Percentiles rank a stretch among this genome's conserved stretches.
Conservation (phyloP, 139 green algal genomes). For the Spirogloea muscicola region DNA sequence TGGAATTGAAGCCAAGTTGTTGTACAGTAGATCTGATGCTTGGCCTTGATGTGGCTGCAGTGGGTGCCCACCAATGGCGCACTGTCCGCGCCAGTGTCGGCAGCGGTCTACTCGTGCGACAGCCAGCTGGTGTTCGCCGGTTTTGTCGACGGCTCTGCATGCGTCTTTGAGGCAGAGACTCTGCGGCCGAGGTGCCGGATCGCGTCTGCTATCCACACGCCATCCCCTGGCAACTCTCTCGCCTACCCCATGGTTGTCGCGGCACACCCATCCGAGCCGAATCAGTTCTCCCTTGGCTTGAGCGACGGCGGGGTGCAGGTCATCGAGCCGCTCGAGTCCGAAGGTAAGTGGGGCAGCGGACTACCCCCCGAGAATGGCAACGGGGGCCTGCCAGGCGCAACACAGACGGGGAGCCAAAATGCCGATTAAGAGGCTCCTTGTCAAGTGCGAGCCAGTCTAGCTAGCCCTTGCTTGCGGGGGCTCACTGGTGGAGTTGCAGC, state of each 20-base stretch:
- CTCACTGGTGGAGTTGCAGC: too few species aligned
- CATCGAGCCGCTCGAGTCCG: constrained; percentile 23
- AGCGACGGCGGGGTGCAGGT: constrained; percentile 41
- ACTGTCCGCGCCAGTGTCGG: constrained; percentile 37
- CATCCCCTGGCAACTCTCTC: not conserved
- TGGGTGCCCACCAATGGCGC: constrained; percentile 18
- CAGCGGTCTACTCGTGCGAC: constrained; percentile 39
- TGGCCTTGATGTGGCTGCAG: constrained; percentile 6
- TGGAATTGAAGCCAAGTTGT: constrained; percentile 6
- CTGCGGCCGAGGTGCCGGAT: constrained; percentile 28
- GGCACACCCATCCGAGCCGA: constrained; percentile 25
- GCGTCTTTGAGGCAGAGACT: constrained; percentile 39
- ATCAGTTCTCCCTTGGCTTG: constrained; percentile 43
- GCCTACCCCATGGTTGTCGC: constrained; percentile 36
- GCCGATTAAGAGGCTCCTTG: too few species aligned
- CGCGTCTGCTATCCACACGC: constrained; percentile 15
- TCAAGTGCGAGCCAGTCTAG: too few species aligned
- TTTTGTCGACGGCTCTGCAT: constrained; percentile 23
- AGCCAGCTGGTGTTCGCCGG: constrained; percentile 35
- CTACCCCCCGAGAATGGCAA: constrained; percentile 15
- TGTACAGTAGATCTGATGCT: not conserved
- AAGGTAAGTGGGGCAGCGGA: constrained; percentile 36
- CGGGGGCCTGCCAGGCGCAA: too few species aligned
- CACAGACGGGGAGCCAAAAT: too few species aligned
- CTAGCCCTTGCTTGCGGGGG: too few species aligned